Conservation (phyloP, 1,139 yeast species). For the Candida glucosophila region DNA sequence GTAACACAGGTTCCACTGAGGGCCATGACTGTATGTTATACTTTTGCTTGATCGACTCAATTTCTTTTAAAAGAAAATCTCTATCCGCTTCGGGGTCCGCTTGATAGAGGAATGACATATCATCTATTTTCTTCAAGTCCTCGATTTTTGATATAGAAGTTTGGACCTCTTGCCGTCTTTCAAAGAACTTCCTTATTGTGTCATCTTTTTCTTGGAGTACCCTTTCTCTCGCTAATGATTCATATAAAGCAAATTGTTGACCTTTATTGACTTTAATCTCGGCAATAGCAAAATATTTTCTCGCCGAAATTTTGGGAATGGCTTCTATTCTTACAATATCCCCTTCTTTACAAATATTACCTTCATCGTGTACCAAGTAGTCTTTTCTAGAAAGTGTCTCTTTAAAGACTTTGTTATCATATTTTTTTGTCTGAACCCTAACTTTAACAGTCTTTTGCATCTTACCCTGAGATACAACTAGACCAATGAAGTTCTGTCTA, state of each 20-base stretch:
- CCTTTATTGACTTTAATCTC: conserved; percentile 86
- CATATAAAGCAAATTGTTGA: conserved; percentile 81
- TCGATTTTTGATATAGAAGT: conserved; percentile 30
- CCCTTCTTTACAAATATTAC: conserved; percentile 85
- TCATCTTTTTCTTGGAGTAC: conserved; percentile 55
- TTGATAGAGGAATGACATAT: conserved; percentile 26
- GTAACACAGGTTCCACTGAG: conserved; percentile 28
- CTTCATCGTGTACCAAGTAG: conserved; percentile 90
- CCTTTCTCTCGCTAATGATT: conserved; percentile 58
- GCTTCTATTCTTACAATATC: conserved; percentile 91
- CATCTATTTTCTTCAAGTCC: conserved; percentile 41
- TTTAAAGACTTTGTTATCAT: conserved; percentile 65
- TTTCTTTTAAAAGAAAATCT: conserved; percentile 28
- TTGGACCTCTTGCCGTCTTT: conserved; percentile 34
- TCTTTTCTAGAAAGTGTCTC: conserved; percentile 75
- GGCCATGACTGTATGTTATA: conserved; percentile 62
- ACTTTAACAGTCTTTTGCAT: conserved; percentile 95
- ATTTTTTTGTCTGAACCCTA: conserved; percentile 65
- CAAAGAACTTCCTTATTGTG: conserved; percentile 41
- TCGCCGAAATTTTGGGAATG: conserved; percentile 75
- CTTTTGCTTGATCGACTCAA: conserved; percentile 37
- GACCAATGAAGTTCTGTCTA: conserved; percentile 83
- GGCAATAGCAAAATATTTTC: conserved; percentile 87
- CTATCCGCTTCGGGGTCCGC: conserved; percentile 30
- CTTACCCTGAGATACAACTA: conserved; percentile 91